These are phyloP conservation scores for Maudiozyma barnettii DNA, from an alignment of 805 yeast genomes.

Conservation along the genomic window DNA sequence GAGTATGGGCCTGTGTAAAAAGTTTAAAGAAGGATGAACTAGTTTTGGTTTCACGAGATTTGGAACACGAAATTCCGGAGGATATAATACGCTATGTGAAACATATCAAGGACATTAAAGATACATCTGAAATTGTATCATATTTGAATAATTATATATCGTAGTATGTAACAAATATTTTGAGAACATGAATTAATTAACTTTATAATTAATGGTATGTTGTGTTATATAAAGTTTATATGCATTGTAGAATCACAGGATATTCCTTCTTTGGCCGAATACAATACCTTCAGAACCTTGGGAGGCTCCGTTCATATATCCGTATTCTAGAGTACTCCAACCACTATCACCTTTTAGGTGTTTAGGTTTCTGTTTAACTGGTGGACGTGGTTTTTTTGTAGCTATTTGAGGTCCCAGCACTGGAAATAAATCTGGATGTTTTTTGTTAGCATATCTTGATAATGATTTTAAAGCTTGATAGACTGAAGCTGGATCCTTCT, in stretches of 20 bases:
- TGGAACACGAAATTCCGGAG: conserved; percentile 20
- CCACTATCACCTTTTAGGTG: conserved; percentile 32
- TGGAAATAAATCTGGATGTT: conserved; percentile 39
- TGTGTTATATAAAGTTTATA: neutral
- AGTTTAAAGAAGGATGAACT: conserved; percentile 36
- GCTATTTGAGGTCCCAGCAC: conserved; percentile 52
- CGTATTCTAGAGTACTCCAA: conserved; percentile 55
- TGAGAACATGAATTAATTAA: too few species aligned
- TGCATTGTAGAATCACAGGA: conserved; percentile 16
- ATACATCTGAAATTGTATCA: neutral
- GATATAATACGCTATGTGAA: conserved; percentile 26
- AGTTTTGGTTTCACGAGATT: conserved; percentile 22
- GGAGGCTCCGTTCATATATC: conserved; percentile 49
- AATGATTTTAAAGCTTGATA: conserved; percentile 64
- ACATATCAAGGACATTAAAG: conserved; percentile 8
- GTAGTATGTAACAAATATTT: neutral
- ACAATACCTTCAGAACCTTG: conserved; percentile 45
- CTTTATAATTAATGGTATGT: neutral
- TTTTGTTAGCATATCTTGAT: conserved; percentile 55
- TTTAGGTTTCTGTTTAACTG: conserved; percentile 46
- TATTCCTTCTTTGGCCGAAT: conserved; percentile 43
- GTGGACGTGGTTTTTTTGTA: conserved; percentile 39
- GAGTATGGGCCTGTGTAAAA: conserved; percentile 47
- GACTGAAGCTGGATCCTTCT: conserved; percentile 68
- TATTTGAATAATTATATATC: neutral